Evolutionary conservation across 352 stramenopile genomes (phyloP).

Genomic region (Phytophthora citrophthora): DNA sequence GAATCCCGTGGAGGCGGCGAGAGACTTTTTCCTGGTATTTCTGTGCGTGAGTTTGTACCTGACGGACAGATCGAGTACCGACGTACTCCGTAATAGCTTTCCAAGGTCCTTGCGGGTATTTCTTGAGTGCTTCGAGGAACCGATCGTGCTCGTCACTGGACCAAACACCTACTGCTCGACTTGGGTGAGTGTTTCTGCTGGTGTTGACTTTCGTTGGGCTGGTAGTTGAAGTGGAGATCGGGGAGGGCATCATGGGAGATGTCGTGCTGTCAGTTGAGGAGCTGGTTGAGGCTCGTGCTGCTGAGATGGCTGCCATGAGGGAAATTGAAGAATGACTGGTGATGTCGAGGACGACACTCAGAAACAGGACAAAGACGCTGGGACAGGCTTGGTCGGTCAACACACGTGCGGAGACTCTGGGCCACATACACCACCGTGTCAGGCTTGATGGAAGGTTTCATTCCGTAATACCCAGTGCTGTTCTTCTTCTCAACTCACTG

Average conservation of each 20-base stretch:
- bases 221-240: conserved; percentile 7
- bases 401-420: conserved; percentile 28
- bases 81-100: conserved; percentile 51
- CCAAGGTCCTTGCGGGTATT: conserved; percentile 61
- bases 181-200: conserved; percentile 1
- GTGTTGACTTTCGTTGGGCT: conserved; percentile 10
- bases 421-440: conserved; percentile 19
- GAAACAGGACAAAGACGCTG: conserved; percentile 17
- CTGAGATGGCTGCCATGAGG: conserved; percentile 23
- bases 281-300: conserved; percentile 16
- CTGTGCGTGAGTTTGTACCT: conserved; percentile 73
- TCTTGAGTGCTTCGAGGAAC: conserved; percentile 58
- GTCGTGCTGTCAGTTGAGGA: conserved; percentile 8
- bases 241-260: conserved; percentile 15
- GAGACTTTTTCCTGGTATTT: conserved; percentile 82
- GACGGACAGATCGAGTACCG: conserved; percentile 58
- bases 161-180: conserved; percentile 50
- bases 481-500: background rate
- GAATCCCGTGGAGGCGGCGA: conserved; percentile 61
- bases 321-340: conserved; percentile 34
- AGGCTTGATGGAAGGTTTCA: conserved; percentile 4
- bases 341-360: background rate
- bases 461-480: conserved; percentile 9
- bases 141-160: conserved; percentile 64
- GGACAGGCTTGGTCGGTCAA: conserved; percentile 27